Base-by-base conservation (phyloP, 495 filamentous ascomycete species). In the Aspergillus kassunensis region DNA sequence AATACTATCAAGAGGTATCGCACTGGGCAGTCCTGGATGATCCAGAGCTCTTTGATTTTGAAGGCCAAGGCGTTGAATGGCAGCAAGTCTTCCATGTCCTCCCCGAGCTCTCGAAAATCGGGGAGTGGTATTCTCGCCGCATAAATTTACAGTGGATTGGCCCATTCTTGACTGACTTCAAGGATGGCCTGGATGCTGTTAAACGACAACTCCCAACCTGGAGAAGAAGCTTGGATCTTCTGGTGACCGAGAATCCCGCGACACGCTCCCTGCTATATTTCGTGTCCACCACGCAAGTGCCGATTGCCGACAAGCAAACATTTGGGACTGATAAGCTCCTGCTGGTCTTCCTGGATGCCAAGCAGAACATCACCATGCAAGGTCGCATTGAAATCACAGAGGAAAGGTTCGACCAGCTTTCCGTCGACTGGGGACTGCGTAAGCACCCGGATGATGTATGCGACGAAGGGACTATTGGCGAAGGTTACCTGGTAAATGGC, bases 21-120 rank as follows among this genome's bases (percentile, higher is more conserved):
- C 35, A 47, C 37, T 58, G 56, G 56, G 40, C 56, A 29, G 18
- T 27, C 50, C 43, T 58, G 10, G 44, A 58, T 36, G 31, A 58
- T 16, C 12, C 29, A 11, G 16, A 44, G 20, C 41, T 53, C 29
- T 53, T 45, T 18, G 24, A 53, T 45, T 53, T 53, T 23, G 40
- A 33, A n/a, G 16, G 9, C 18, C 27, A 19, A 44, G 27, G 27
- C 8, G 12, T n/a, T 3, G n/a, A 10, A 8, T 54, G 51, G 51
- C 33, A 29, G 35, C 51, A 34, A 41, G 43, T 54, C 13, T 47
- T 39, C 35, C 20, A 54, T 21, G 47, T 54, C 43, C 35, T 54
- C 30, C 51, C 51, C 8, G 51, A 54, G 23, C 19, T 44, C 27
- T 44, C 41, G 41, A 44, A 16, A 24, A 23, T 21, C 10, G 18